Percentiles rank a stretch among this genome's conserved stretches.
Conservation (phyloP, 2,329 filamentous ascomycete species). For the Diaporthe velutina region DNA sequence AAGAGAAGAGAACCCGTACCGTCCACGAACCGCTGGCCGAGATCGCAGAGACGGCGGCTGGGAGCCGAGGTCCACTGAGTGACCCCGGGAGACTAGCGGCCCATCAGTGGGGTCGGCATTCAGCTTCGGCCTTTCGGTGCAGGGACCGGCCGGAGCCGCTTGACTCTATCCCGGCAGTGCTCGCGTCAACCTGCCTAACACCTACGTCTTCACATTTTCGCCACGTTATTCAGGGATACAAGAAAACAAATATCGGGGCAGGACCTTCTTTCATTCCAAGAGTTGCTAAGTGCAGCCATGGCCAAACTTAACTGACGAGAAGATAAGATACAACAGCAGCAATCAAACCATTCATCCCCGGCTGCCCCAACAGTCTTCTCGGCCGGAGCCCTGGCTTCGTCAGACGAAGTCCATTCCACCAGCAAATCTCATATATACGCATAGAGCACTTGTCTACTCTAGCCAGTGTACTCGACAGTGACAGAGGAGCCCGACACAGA, state of each 20-base stretch:
- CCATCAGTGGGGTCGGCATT: constrained; percentile 20
- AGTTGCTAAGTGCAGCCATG: not conserved
- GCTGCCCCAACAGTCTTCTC: not conserved
- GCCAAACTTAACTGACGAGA: not conserved
- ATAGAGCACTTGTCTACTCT: not conserved
- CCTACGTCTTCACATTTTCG: not conserved
- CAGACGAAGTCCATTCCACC: no score
- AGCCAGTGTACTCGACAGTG: constrained; percentile 57
- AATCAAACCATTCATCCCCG: not conserved
- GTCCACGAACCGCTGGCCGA: constrained; percentile 1
- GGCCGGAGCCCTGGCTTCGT: no score
- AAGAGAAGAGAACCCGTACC: not conserved
- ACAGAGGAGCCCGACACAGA: constrained; percentile 41
- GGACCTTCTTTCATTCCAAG: not conserved
- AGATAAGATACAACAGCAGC: constrained; percentile 2
- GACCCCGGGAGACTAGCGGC: not conserved
- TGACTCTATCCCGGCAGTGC: no score
- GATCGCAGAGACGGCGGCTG: constrained; percentile 9
- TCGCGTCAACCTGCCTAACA: not conserved
- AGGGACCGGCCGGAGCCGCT: constrained; percentile 21
- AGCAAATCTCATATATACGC: not conserved
- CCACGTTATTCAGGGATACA: no score
- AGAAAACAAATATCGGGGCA: not conserved
- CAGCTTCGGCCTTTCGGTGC: not conserved
- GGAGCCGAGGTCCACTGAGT: constrained; percentile 31